Evolutionary conservation across 352 stramenopile species (phyloP).

Genomic region (Chrysophaeum taylorii): DNA sequence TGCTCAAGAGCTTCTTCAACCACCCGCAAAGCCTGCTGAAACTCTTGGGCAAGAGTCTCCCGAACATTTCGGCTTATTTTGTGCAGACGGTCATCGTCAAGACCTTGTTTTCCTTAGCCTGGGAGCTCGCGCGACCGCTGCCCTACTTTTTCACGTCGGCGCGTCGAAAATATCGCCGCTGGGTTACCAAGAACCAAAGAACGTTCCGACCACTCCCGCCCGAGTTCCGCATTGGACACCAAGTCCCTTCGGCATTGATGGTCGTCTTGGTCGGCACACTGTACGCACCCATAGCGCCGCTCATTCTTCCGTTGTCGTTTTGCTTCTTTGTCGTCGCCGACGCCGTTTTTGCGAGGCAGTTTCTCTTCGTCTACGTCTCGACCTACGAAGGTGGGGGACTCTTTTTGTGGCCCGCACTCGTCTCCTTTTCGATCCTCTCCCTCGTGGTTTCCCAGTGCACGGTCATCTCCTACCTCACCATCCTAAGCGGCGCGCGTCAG

Average conservation of each 20-base stretch:
- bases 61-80: conserved; percentile 56
- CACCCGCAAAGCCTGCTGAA: conserved; percentile 39
- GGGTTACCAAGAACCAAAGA: too few species aligned
- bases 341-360: conserved; percentile 64
- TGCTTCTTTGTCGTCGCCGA: conserved; percentile 55
- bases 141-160: background rate
- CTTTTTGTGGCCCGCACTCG: conserved; percentile 21
- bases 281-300: conserved; percentile 43
- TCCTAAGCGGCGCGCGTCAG: conserved; percentile 30
- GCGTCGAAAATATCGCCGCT: background rate
- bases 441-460: conserved; percentile 47
- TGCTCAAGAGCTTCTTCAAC: conserved; percentile 48
- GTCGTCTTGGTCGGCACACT: conserved; percentile 63
- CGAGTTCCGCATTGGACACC: background rate
- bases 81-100: conserved; percentile 54
- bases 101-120: conserved; percentile 28
- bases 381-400: conserved; percentile 57
- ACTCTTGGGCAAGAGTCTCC: conserved; percentile 47
- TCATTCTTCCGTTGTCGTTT: conserved; percentile 50
- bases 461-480: conserved; percentile 21
- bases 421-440: conserved; percentile 45
- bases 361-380: conserved; percentile 63
- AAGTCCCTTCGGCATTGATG: conserved; percentile 33
- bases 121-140: background rate
- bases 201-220: too few species aligned